Base-by-base conservation (phyloP, 2,329 filamentous ascomycete species). In the Cylindrodendrum hubeiense region DNA sequence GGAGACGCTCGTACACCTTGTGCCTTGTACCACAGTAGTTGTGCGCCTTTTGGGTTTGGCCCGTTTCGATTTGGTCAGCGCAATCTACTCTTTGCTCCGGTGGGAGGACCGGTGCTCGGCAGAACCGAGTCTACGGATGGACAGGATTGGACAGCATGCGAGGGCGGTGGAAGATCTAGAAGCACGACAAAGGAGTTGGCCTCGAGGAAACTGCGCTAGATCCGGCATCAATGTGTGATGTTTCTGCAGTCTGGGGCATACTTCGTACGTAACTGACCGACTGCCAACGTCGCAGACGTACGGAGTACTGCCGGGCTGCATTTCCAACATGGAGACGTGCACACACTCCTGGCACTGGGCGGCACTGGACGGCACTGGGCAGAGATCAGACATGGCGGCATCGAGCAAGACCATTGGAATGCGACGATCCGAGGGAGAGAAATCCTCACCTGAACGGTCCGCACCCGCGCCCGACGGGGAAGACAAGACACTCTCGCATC, bases 221-320 rank as follows among this genome's bases (percentile, higher is more conserved):
- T 30, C 41, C 26, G 49, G 64, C 34, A 54, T 55, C 39, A 17
- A 34, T 54, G 56, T 34, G n/a, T n/a, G n/a, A n/a, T n/a, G 30
- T 56, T 66, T 30, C 28, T 46, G 50, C 44, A 65, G 63, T 50
- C 44, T 66, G 49, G n/a, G n/a, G n/a, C n/a, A 65, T 52, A 70
- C 66, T 61, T 70, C 60, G 52, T 64, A 54, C 56, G 41, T 67
- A 67, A 67, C 66, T 65, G 39, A 59, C 37, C 49, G 47, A 34
- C 30, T 60, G 46, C 44, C 44, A 34, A 39, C 33, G 34, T 44
- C 33, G 37, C n/a, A n/a, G n/a, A n/a, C n/a, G n/a, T n/a, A 17
- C 21, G 21, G 26, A 15, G 19, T 13, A 17, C 51, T 8, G 61
- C 50, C 53, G 43, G 26, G 30, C 46, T 30, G 9, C 17, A 28